phyloP scores from a whole-genome alignment of 345 rosid genomes.

The Acer campestre region DNA sequence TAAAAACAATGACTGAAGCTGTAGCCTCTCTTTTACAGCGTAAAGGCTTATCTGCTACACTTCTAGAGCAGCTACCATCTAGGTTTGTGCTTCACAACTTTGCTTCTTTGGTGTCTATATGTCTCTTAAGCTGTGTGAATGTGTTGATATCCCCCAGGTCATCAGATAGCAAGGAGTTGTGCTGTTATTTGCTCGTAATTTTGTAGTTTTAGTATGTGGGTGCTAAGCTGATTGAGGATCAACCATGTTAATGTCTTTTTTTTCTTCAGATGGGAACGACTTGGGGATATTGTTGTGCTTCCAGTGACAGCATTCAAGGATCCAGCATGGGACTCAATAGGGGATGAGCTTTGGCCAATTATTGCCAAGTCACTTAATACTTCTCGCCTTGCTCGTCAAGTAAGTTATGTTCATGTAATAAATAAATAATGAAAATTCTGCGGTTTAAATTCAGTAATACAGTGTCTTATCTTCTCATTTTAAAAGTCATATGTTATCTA shows the following conservation, averaged over 20 bases:
- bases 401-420: slow-evolving; percentile 33
- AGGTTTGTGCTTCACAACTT: slow-evolving; percentile 49
- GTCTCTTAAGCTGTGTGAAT: slow-evolving; percentile 1
- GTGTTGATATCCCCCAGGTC: neutral
- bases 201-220: neutral
- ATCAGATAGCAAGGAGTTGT: neutral
- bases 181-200: neutral
- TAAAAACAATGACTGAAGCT: slow-evolving; percentile 60
- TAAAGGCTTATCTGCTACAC: slow-evolving; percentile 54
- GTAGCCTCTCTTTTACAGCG: slow-evolving; percentile 47
- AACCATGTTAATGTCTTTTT: slow-evolving; percentile 19
- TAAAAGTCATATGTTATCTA: neutral
- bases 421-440: neutral
- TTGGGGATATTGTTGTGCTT: slow-evolving; percentile 86
- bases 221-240: neutral
- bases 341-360: slow-evolving; percentile 72
- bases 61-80: slow-evolving; percentile 11
- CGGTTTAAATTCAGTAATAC: neutral
- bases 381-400: slow-evolving; percentile 79
- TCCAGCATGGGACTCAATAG: slow-evolving; percentile 67
- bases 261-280: slow-evolving; percentile 78
- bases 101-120: slow-evolving; percentile 4
- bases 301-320: slow-evolving; percentile 78
- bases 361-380: slow-evolving; percentile 65
- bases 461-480: neutral